Evolutionary conservation across 2,329 filamentous ascomycete species (phyloP), one percentile per base, ranked within the genome.

Genomic region (Lasiodiplodia theobromae): DNA sequence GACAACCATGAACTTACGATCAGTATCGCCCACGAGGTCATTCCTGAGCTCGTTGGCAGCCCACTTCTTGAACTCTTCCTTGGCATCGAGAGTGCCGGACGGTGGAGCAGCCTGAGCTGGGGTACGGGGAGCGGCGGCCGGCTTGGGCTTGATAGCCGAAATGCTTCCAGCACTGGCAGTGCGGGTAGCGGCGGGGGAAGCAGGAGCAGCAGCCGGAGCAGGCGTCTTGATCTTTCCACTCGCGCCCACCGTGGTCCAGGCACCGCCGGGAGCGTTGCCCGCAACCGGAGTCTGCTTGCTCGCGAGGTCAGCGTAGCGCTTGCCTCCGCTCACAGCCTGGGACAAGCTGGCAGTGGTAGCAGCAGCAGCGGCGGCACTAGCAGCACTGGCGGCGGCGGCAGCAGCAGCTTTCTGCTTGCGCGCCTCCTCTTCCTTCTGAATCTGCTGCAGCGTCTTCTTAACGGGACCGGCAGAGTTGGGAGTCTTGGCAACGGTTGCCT

Each of bases 51-150:
- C 91, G 67, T 89, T 86, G 73, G 92, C 89, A 21, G 94, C 89
- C 96, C 96, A 99, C 80, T 96, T 97, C 76, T 89, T 91, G 79
- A 99, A 96, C 79, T 98, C 96, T 51, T 97, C 94, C 78, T 93
- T 89, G 3, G 96, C 95, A 70, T 87, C 88, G 72, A 84, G 84
- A 60, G 85, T 80, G 68, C 83, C 84, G 10, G 78, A 76, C 28
- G 81, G 77, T 3, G 86, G 82, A 3, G 83, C 80, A 58, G 79
- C 83, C n/a, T 83, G 80, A 14, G 79, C 78, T 11, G 82, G 79
- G 8, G 85, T 79, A 71, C 64, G 64, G 14, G 14, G n/a, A 1
- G 57, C 37, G n/a, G 88, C 86, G 8, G 83, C 79, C 4, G 87
- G 83, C 79, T 90, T 89, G 49, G 85, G 71, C 77, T 86, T 84